Base-by-base conservation (phyloP, 768 basidiomycete genomes). In the Cubamyces sp. region DNA sequence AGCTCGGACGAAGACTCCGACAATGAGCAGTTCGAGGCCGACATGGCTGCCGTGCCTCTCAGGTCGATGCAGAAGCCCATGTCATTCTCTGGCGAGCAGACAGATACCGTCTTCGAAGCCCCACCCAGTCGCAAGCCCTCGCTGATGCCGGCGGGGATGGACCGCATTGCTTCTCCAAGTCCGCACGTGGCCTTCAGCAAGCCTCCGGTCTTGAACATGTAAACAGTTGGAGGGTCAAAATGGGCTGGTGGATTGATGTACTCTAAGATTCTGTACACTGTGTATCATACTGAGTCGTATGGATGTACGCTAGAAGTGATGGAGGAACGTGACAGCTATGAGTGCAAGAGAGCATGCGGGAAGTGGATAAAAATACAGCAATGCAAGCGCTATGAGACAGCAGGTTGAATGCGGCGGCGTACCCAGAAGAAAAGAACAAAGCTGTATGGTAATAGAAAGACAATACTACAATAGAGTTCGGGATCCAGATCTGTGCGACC, bases 311-410 rank as follows among this genome's bases (percentile, higher is more conserved):
- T 28, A 16, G 23, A 16, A 49, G 15, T 14, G 16, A 16, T 28
- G 48, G 48, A 11, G 14, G 19, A 23, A 21, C 19, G 3, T 23
- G 21, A 46, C 48, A 49, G 26, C 25, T 28, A 49, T 28, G 48
- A 16, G 34, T 34, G 34, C 34, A 34, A 34, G 34, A 34, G 34
- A 34, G 34, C 34, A 34, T 34, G 34, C 34, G 34, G 34, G 11
- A 34, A 34, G 14, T 28, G 48, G 28, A 49, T 49, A 49, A 63
- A 41, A 50, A 64, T 59, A 64, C 62, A 64, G 57, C 45, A 50
- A 62, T 59, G 52, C 46, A 34, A 41, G 11, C 43, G 34, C 40
- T 39, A 57, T 57, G 55, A 39, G 26, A 54, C 55, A 45, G 50
- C 54, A 25, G 18, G 39, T 26, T 23, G 23, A 19, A 30, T 28